Conservation (phyloP, 169 alveolate genomes). For the Plasmodium reichenowi region DNA sequence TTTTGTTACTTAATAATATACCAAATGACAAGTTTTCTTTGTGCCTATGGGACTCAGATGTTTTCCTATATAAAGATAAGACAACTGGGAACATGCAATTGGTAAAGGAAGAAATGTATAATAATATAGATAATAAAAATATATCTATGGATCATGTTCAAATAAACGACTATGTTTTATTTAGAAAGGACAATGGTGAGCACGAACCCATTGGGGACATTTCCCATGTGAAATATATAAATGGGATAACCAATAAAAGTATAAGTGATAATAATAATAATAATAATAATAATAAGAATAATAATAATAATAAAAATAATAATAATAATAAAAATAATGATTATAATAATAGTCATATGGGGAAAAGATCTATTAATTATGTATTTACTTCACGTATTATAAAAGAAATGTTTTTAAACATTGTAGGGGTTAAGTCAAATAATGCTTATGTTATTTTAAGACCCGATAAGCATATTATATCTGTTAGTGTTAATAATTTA, state of each 20-base stretch:
- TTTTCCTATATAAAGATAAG: conserved; percentile 24
- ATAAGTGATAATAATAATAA: background rate
- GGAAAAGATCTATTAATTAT: conserved; percentile 16
- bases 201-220: conserved; percentile 4
- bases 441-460: conserved; percentile 59
- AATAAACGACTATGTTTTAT: conserved; percentile 14
- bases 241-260: too few relatives aligned
- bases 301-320: background rate
- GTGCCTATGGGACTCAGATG: conserved; percentile 67
- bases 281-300: too few relatives aligned
- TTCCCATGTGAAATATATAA: conserved; percentile 16
- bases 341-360: too few relatives aligned
- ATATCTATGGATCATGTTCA: background rate
- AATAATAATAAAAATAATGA: background rate
- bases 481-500: conserved; percentile 37
- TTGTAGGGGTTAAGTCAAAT: conserved; percentile 27
- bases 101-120: background rate
- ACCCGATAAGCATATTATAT: conserved; percentile 74
- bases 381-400: conserved; percentile 51
- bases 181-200: background rate
- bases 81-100: conserved; percentile 13
- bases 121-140: background rate
- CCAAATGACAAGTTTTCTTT: conserved; percentile 49
- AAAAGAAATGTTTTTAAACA: conserved; percentile 57
- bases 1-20: conserved; percentile 21